phyloP scores from a whole-genome alignment of 2,329 filamentous ascomycete genomes.

The Hymenoscyphus linearis region DNA sequence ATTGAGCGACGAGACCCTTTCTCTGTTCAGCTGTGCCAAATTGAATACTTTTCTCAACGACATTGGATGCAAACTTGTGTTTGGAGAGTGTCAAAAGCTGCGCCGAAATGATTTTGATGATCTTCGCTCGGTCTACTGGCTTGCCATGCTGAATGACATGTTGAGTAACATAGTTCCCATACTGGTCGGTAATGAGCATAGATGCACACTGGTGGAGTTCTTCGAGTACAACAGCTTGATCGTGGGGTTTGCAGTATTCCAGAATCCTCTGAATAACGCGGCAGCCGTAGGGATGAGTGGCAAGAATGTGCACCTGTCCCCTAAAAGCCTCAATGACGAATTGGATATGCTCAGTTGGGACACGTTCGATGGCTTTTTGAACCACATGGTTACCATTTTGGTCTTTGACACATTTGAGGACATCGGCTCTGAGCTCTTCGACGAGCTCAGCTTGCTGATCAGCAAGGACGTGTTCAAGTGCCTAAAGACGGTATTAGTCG shows the following conservation, averaged over 20 bases:
- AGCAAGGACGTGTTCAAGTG: conserved; percentile 82
- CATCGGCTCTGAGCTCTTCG: conserved; percentile 71
- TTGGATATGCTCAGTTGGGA: conserved; percentile 71
- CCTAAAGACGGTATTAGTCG: conserved; percentile 42
- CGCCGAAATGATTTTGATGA: conserved; percentile 68
- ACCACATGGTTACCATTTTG: conserved; percentile 96
- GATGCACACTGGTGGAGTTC: conserved; percentile 72
- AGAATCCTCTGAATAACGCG: conserved; percentile 90
- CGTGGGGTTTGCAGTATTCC: conserved; percentile 69
- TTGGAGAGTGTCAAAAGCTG: conserved; percentile 74
- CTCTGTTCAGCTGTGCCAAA: conserved; percentile 66
- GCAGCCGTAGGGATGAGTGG: conserved; percentile 80
- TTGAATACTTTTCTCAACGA: conserved; percentile 88
- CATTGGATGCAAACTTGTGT: conserved; percentile 96
- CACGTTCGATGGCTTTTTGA: conserved; percentile 82
- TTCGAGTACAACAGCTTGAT: conserved; percentile 65
- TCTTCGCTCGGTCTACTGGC: conserved; percentile 62
- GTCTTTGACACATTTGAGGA: conserved; percentile 74
- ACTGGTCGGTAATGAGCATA: conserved; percentile 77
- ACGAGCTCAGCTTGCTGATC: conserved; percentile 84
- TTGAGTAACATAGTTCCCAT: conserved; percentile 94
- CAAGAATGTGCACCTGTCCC: conserved; percentile 67
- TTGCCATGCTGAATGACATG: conserved; percentile 80
- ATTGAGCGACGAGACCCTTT: conserved; percentile 58
- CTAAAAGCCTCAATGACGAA: conserved; percentile 81